Conservation (phyloP, 2,329 filamentous ascomycete species). For the Pyrenophora tritici-repentis region DNA sequence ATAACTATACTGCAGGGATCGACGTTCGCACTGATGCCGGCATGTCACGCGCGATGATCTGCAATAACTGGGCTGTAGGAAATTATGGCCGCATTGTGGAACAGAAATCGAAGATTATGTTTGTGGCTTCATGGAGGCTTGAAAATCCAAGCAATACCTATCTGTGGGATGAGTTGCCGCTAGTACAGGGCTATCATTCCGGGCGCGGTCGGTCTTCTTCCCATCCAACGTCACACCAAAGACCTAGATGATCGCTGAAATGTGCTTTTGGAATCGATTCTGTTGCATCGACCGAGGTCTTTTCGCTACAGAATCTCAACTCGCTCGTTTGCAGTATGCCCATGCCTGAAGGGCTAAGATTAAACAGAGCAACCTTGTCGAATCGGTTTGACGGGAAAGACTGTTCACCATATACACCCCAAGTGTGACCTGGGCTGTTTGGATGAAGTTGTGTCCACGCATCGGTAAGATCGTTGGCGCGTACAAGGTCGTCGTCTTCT, state of each 20-base stretch:
- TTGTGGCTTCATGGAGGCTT: too few relatives aligned
- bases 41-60: too few relatives aligned
- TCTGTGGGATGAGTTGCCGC: too few relatives aligned
- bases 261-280: background rate
- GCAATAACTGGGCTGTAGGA: too few relatives aligned
- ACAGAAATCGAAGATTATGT: too few relatives aligned
- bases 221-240: conserved; percentile 4
- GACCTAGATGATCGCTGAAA: conserved; percentile 11
- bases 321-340: conserved; percentile 3
- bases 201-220: background rate
- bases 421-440: conserved; percentile 1
- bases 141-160: too few relatives aligned
- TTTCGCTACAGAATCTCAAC: background rate
- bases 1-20: too few relatives aligned
- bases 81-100: too few relatives aligned
- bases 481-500: conserved; percentile 6
- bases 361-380: conserved; percentile 4
- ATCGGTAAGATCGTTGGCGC: background rate
- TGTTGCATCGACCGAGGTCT: background rate
- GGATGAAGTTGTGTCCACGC: conserved; percentile 3
- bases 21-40: too few relatives aligned
- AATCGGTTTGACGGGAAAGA: conserved; percentile 3
- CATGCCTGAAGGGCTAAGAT: background rate
- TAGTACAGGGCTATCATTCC: background rate
- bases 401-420: conserved; percentile 9